Evolutionary conservation across 345 rosid genomes (phyloP).

Genomic region (Clausena lansium): DNA sequence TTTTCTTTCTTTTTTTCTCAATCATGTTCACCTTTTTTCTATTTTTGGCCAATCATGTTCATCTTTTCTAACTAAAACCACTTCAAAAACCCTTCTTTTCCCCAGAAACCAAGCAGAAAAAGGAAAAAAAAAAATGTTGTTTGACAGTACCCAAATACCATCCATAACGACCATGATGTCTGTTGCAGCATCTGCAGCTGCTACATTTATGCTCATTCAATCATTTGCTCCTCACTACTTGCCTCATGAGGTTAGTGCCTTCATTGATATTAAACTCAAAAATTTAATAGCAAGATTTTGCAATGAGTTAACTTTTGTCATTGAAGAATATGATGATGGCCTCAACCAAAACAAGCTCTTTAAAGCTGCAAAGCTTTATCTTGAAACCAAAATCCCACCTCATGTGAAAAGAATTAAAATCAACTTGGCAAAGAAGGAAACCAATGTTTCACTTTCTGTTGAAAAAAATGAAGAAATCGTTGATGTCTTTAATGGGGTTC

Average conservation of each 20-base stretch:
- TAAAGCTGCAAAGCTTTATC: slow-evolving; percentile 35
- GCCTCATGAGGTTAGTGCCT: neutral
- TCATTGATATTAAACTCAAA: neutral
- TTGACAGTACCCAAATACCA: neutral
- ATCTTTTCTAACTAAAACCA: too few relatives aligned
- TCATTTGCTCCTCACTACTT: neutral
- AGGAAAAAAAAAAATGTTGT: neutral
- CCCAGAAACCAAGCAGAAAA: neutral
- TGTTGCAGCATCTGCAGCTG: neutral
- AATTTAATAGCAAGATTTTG: neutral
- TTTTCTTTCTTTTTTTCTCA: too few relatives aligned
- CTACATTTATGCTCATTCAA: neutral
- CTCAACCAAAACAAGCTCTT: neutral
- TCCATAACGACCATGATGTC: neutral
- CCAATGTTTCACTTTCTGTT: slow-evolving; percentile 14
- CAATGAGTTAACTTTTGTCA: neutral
- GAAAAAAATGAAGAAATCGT: slow-evolving; percentile 22
- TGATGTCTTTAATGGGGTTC: slow-evolving; percentile 16
- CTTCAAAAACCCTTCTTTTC: too few relatives aligned
- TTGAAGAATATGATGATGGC: neutral
- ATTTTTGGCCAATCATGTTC: too few relatives aligned
- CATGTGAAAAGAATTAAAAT: neutral
- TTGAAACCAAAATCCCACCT: slow-evolving; percentile 25
- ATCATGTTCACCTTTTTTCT: too few relatives aligned
- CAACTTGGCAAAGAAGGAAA: neutral